A percentile compares a stretch with the other conserved stretches of the same genome.
phyloP scores from a whole-genome alignment of 176 grass and related monocot genomes.

The Melocanna baccifera region DNA sequence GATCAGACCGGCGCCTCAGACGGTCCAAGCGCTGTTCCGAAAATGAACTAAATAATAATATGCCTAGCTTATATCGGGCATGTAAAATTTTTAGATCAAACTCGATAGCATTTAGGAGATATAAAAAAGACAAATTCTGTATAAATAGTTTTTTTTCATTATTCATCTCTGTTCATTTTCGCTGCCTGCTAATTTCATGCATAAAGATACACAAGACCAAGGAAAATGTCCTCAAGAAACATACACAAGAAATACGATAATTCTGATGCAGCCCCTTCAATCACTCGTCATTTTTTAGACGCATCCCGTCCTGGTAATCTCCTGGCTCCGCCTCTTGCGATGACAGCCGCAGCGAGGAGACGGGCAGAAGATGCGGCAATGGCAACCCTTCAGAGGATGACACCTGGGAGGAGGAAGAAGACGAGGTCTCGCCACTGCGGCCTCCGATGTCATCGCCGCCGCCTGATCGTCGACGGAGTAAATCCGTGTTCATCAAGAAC shows the following conservation, averaged over 20 bases:
- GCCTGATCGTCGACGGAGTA: not conserved
- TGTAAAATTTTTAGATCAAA: too few species aligned
- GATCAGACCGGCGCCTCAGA: too few species aligned
- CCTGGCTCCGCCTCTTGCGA: not conserved
- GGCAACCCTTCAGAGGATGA: not conserved
- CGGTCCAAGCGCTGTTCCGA: too few species aligned
- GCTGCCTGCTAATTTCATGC: too few species aligned
- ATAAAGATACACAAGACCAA: too few species aligned
- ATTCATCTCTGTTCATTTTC: too few species aligned
- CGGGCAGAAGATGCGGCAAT: not conserved
- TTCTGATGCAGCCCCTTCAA: not conserved
- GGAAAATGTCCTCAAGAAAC: too few species aligned
- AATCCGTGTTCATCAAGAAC: not conserved
- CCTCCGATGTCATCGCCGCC: not conserved
- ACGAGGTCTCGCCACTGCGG: not conserved
- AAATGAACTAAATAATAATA: too few species aligned
- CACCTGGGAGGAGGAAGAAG: not conserved
- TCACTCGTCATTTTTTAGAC: not conserved
- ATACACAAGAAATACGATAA: too few species aligned
- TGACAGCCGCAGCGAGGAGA: conserved; percentile 11
- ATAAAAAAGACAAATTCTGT: too few species aligned
- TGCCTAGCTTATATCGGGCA: not conserved
- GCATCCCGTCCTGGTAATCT: not conserved
- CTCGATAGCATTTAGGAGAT: too few species aligned
- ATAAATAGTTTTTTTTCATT: too few species aligned